Percentiles rank a stretch among this genome's conserved stretches.
These are phyloP conservation scores for Noccaea caerulescens DNA, from an alignment of 345 rosid genomes.

Conservation along the genomic window DNA sequence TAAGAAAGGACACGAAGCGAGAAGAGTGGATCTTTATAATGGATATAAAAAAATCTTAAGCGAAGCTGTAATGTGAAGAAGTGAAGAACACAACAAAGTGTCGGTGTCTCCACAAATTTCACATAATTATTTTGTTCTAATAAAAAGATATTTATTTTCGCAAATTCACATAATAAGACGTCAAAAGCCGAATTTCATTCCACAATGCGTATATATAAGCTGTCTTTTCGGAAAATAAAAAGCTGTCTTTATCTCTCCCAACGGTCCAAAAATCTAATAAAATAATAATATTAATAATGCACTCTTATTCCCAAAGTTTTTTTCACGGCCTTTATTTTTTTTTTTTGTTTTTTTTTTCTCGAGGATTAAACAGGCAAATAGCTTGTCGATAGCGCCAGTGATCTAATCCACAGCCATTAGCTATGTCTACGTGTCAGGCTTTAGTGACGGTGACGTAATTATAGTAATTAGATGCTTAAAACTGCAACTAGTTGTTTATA, in stretches of 20 bases:
- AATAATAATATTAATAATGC: neutral
- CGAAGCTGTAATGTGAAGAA: conserved; percentile 28
- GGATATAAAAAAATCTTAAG: conserved; percentile 19
- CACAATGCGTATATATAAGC: conserved; percentile 32
- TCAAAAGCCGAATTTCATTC: conserved; percentile 24
- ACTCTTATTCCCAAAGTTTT: conserved; percentile 19
- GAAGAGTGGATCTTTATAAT: conserved; percentile 24
- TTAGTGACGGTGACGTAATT: conserved; percentile 14
- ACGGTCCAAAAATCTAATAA: conserved; percentile 39
- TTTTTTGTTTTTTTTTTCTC: neutral
- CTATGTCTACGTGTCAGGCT: conserved; percentile 6
- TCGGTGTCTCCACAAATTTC: conserved; percentile 35
- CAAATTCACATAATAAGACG: conserved; percentile 2
- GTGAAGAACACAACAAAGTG: conserved; percentile 26
- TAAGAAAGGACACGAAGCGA: conserved; percentile 3
- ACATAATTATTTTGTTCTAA: neutral
- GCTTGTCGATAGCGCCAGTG: conserved; percentile 23
- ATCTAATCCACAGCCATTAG: conserved; percentile 24
- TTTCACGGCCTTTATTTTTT: too few relatives aligned
- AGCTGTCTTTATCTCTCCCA: conserved; percentile 35
- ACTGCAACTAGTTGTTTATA: too few relatives aligned
- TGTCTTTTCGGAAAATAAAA: conserved; percentile 29
- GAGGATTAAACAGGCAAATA: conserved; percentile 5
- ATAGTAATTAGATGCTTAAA: conserved; percentile 8
- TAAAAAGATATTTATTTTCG: neutral